A percentile compares a stretch with the other conserved stretches of the same genome.
Conservation (phyloP, 2,329 filamentous ascomycete genomes). For the Aspergillus glaucus region DNA sequence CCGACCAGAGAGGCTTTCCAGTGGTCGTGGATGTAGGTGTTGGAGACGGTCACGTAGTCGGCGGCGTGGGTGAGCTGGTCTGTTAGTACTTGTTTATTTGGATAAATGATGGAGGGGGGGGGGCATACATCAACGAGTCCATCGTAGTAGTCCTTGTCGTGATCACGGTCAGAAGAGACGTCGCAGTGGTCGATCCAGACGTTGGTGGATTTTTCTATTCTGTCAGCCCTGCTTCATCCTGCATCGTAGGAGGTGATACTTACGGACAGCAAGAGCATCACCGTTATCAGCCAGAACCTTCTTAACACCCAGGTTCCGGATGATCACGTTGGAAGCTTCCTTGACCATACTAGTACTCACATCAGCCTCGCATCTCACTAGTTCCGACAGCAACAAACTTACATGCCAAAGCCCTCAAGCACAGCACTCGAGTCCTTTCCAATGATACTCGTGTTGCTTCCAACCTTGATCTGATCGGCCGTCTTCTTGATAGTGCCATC, state of each 20-base stretch:
- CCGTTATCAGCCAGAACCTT: constrained; percentile 52
- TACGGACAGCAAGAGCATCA: constrained; percentile 55
- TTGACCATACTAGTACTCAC: constrained; percentile 48
- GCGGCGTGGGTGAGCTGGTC: constrained; percentile 50
- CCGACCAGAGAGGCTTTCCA: constrained; percentile 57
- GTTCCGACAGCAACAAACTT: not conserved
- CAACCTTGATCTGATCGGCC: constrained; percentile 40
- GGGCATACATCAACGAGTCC: constrained; percentile 52
- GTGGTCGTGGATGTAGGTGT: constrained; percentile 52
- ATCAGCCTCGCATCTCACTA: constrained; percentile 23
- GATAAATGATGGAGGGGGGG: not conserved
- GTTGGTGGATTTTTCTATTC: constrained; percentile 35
- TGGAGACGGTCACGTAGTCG: constrained; percentile 52
- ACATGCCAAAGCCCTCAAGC: constrained; percentile 45
- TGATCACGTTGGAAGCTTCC: constrained; percentile 53
- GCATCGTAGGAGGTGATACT: constrained; percentile 4
- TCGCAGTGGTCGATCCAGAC: constrained; percentile 65
- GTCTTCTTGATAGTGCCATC: constrained; percentile 41
- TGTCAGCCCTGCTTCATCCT: constrained; percentile 15
- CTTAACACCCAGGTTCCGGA: constrained; percentile 56
- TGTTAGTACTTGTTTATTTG: not conserved
- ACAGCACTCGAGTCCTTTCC: constrained; percentile 47
- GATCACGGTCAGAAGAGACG: constrained; percentile 52
- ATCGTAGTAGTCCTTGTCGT: constrained; percentile 65
- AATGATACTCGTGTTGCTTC: constrained; percentile 48